Conservation (phyloP, 495 filamentous ascomycete genomes). For the Xylaria bambusicola region DNA sequence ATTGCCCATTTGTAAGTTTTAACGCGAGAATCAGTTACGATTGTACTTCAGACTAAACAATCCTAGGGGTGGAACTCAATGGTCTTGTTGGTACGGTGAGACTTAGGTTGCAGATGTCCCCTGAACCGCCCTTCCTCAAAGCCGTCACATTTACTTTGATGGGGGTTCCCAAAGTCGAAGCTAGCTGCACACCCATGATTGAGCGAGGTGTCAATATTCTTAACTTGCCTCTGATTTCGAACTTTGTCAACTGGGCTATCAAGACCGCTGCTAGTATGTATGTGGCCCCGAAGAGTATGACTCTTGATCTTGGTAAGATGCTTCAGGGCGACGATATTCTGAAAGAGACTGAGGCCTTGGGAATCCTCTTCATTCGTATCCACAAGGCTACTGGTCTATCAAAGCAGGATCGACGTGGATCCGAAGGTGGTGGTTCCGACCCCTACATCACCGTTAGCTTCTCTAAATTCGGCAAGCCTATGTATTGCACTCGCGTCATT, state of each 20-base stretch:
- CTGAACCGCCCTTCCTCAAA: conserved; percentile 88
- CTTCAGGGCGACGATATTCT: conserved; percentile 85
- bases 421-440: conserved; percentile 85
- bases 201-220: conserved; percentile 86
- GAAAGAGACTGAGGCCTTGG: conserved; percentile 83
- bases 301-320: conserved; percentile 86
- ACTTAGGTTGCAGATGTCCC: conserved; percentile 79
- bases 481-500: conserved; percentile 96
- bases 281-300: conserved; percentile 95
- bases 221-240: conserved; percentile 89
- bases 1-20: conserved; percentile 70
- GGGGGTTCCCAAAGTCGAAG: conserved; percentile 84
- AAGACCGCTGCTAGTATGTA: conserved; percentile 83
- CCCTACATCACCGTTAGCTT: conserved; percentile 78
- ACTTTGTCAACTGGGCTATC: conserved; percentile 97
- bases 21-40: not conserved
- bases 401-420: conserved; percentile 87
- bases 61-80: conserved; percentile 70
- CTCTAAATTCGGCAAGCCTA: conserved; percentile 91
- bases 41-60: conserved; percentile 13
- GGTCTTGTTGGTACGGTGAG: conserved; percentile 85
- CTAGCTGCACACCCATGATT: conserved; percentile 90
- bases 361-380: conserved; percentile 87
- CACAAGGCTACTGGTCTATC: conserved; percentile 82
- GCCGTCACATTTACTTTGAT: conserved; percentile 91